phyloP scores from a whole-genome alignment of 2,329 filamentous ascomycete species.

The Penicillium palitans region DNA sequence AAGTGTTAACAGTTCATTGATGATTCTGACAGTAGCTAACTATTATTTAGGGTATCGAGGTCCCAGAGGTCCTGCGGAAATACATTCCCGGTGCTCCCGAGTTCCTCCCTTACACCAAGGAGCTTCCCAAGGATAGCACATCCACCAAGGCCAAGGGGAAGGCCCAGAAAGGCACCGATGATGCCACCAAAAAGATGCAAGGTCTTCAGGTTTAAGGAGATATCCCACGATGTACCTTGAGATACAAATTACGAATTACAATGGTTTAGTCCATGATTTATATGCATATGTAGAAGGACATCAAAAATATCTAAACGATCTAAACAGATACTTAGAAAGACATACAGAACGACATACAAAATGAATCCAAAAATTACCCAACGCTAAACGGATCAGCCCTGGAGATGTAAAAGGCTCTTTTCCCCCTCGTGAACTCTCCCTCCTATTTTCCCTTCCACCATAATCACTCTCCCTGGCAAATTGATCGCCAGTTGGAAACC shows the following conservation, averaged over 20 bases:
- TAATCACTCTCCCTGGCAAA: too few relatives aligned
- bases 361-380: too few relatives aligned
- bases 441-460: too few relatives aligned
- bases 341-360: too few relatives aligned
- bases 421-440: too few relatives aligned
- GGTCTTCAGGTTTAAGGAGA: constrained; percentile 39
- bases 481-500: too few relatives aligned
- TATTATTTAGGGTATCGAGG: constrained; percentile 63
- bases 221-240: neutral
- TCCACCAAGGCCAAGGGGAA: constrained; percentile 57
- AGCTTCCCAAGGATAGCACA: constrained; percentile 73
- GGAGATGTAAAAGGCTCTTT: too few relatives aligned
- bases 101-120: constrained; percentile 85
- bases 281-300: neutral
- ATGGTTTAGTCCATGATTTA: neutral
- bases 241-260: constrained; percentile 1
- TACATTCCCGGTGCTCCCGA: constrained; percentile 88
- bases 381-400: too few relatives aligned
- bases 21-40: constrained; percentile 19
- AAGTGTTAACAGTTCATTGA: constrained; percentile 33
- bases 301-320: too few relatives aligned
- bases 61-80: constrained; percentile 80
- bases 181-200: constrained; percentile 44
- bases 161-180: constrained; percentile 30
- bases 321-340: too few relatives aligned